Evolutionary conservation across 805 yeast genomes (phyloP).

Genomic region (Ogataea chonburiensis): DNA sequence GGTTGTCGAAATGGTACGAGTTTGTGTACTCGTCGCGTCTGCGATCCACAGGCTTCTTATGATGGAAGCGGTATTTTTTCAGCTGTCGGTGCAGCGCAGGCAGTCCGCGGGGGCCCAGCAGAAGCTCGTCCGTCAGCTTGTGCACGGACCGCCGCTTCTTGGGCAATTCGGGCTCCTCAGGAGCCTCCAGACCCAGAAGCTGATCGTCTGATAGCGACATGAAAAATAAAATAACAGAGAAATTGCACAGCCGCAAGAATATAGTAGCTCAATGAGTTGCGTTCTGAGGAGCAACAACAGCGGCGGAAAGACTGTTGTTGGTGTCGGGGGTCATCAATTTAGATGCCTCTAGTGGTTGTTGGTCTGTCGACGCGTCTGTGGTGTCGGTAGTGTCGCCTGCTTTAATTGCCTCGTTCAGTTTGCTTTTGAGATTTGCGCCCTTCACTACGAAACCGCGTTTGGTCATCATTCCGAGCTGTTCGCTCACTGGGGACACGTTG

Average conservation of each 20-base stretch:
- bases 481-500: constrained; percentile 21
- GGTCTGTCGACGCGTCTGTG: background rate
- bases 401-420: background rate
- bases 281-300: no score
- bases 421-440: background rate
- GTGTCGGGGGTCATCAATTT: no score
- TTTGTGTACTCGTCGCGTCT: constrained; percentile 25
- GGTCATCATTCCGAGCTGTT: constrained; percentile 14
- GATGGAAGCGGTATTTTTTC: constrained; percentile 35
- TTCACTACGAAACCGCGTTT: constrained; percentile 2
- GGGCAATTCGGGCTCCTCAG: constrained; percentile 4
- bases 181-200: constrained; percentile 27
- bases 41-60: constrained; percentile 25
- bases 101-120: constrained; percentile 56
- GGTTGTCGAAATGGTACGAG: constrained; percentile 48
- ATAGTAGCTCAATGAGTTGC: no score
- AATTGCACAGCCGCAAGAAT: no score
- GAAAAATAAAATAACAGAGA: constrained; percentile 4
- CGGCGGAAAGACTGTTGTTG: no score
- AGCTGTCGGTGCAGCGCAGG: constrained; percentile 46
- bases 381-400: background rate
- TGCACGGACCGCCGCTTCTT: constrained; percentile 32
- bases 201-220: constrained; percentile 29
- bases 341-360: no score
- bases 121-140: constrained; percentile 50